These are phyloP conservation scores for Chrysanthemum seticuspe DNA, from an alignment of 129 eudicot species.

Conservation along the genomic window DNA sequence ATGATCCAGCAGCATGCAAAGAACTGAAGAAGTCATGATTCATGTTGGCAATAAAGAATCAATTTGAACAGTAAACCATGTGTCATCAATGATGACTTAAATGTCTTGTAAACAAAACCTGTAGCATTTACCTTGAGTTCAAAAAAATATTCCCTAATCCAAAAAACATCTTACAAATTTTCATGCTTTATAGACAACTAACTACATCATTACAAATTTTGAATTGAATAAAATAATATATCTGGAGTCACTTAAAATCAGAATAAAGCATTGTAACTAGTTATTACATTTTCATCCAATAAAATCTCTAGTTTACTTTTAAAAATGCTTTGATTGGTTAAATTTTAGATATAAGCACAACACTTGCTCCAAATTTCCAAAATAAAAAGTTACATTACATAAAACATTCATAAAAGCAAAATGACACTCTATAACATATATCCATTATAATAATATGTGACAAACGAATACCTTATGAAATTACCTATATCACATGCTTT, in stretches of 20 bases:
- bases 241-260: not conserved
- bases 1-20: slow-evolving; percentile 39
- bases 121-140: slow-evolving; percentile 17
- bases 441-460: not conserved
- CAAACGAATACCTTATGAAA: not conserved
- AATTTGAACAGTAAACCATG: slow-evolving; percentile 36
- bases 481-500: not conserved
- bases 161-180: slow-evolving; percentile 9
- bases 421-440: not conserved
- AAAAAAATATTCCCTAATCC: slow-evolving; percentile 7
- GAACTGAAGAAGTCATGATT: slow-evolving; percentile 31
- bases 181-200: not conserved
- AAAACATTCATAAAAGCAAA: not conserved
- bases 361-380: too few species aligned
- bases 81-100: slow-evolving; percentile 37
- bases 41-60: slow-evolving; percentile 30
- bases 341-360: too few species aligned
- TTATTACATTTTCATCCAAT: too few species aligned
- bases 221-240: not conserved
- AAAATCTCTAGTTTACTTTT: too few species aligned
- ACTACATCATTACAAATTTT: not conserved
- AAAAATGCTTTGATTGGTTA: too few species aligned
- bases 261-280: too few species aligned
- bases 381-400: too few species aligned
- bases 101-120: slow-evolving; percentile 18